Conservation (phyloP, 805 yeast genomes). For the Yueomyces sinensis region DNA sequence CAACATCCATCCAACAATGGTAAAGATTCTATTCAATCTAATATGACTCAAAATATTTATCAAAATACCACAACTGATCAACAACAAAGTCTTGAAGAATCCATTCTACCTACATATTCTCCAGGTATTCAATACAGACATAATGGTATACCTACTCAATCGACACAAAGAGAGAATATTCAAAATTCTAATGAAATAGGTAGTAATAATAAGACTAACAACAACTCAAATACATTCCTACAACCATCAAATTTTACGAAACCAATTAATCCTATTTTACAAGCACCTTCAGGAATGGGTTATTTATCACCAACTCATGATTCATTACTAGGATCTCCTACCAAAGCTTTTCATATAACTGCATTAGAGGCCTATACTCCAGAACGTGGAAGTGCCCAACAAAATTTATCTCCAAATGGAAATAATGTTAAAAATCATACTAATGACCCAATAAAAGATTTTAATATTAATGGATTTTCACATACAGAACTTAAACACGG, state of each 20-base stretch:
- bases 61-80: no score
- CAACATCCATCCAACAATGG: background rate
- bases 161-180: background rate
- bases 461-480: background rate
- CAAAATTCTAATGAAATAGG: background rate
- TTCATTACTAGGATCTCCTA: conserved; percentile 23
- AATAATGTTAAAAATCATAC: conserved; percentile 1
- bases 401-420: conserved; percentile 9
- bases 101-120: background rate
- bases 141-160: background rate
- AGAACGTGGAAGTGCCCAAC: conserved; percentile 34
- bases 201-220: background rate
- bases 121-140: background rate
- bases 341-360: conserved; percentile 32
- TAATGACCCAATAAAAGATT: background rate
- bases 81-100: background rate
- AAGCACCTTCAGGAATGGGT: background rate
- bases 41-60: no score
- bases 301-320: conserved; percentile 14
- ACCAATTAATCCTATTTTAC: background rate
- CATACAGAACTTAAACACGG: background rate
- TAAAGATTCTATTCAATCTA: background rate
- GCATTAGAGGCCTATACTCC: conserved; percentile 57
- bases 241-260: background rate
- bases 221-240: background rate